Conservation (phyloP, 192 early-diverging fungal genomes). For the Globomyces pollinis-pini region DNA sequence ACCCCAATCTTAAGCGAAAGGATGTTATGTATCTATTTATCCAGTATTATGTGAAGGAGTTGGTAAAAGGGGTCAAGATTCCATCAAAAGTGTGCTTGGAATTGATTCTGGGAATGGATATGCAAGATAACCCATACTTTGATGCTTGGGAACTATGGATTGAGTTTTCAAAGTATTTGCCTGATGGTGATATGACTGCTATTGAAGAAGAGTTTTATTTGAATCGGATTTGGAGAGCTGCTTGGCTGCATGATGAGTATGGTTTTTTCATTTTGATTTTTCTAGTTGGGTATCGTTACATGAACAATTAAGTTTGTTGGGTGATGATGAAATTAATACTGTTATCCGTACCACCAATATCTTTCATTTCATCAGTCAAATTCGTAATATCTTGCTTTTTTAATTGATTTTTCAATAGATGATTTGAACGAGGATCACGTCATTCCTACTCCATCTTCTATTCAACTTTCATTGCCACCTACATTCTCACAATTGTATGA, state of each 20-base stretch:
- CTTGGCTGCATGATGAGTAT: conserved; percentile 10
- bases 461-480: too few relatives aligned
- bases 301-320: not conserved
- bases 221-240: conserved; percentile 5
- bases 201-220: conserved; percentile 1
- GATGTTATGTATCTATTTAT: too few relatives aligned
- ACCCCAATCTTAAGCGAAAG: too few relatives aligned
- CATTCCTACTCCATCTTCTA: not conserved
- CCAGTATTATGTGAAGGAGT: too few relatives aligned
- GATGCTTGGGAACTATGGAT: not conserved
- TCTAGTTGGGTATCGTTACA: not conserved
- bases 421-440: too few relatives aligned
- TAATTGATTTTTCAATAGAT: too few relatives aligned
- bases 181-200: not conserved
- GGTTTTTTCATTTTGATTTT: not conserved
- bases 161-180: not conserved
- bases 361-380: not conserved
- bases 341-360: not conserved
- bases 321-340: not conserved
- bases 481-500: too few relatives aligned
- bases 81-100: not conserved
- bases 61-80: not conserved
- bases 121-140: not conserved
- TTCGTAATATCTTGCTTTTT: not conserved
- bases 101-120: not conserved